Evolutionary conservation across 1,139 yeast genomes (phyloP).

Genomic region (Diutina mesorugosa): DNA sequence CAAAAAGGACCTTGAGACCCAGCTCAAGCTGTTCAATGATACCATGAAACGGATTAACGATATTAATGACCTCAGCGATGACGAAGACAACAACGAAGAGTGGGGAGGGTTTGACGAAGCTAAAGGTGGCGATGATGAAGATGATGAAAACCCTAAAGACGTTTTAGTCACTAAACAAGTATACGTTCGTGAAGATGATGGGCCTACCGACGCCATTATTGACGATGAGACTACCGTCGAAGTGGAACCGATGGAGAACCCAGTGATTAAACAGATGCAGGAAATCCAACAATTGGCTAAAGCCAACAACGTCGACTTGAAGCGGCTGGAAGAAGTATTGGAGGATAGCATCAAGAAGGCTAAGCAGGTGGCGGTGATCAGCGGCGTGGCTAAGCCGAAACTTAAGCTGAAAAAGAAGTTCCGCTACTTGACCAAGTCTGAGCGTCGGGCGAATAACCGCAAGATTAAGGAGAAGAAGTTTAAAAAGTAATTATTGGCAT

Average conservation of each 20-base stretch:
- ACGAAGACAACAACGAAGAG: conserved; percentile 17
- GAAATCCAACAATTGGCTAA: conserved; percentile 42
- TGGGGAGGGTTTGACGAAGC: conserved; percentile 10
- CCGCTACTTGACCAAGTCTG: conserved; percentile 70
- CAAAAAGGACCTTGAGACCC: conserved; percentile 50
- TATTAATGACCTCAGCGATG: conserved; percentile 24
- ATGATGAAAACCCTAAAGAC: conserved; percentile 15
- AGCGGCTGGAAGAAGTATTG: conserved; percentile 45
- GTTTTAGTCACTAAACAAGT: conserved; percentile 30
- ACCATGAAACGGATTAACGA: conserved; percentile 13
- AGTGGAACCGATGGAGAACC: conserved; percentile 41
- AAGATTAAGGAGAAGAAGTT: conserved; percentile 31
- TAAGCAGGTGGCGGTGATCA: conserved; percentile 55
- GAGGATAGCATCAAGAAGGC: conserved; percentile 58
- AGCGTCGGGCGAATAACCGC: conserved; percentile 53
- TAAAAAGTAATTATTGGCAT: not conserved
- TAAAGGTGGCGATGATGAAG: conserved; percentile 8
- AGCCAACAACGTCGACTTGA: conserved; percentile 50
- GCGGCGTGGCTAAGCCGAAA: conserved; percentile 36
- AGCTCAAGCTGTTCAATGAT: conserved; percentile 44
- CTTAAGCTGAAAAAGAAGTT: conserved; percentile 51
- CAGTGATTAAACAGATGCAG: conserved; percentile 20
- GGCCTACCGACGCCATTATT: conserved; percentile 27
- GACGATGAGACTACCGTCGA: conserved; percentile 51
- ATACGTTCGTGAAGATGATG: conserved; percentile 29